Conservation (phyloP, 73 alveolate species). For the Paraurostyla sp. region DNA sequence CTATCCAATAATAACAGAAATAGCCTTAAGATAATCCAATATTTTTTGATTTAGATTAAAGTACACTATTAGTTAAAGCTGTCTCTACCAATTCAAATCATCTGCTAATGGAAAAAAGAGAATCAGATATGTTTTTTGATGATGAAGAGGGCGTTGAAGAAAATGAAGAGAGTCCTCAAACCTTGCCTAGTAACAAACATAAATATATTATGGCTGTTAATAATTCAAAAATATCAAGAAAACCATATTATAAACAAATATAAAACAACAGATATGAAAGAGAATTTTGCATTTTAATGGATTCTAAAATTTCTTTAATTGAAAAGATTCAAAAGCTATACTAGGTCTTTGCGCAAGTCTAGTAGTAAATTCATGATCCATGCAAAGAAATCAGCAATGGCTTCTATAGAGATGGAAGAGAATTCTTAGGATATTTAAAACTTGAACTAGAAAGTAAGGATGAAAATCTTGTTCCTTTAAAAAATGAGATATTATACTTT, state of each 20-base stretch:
- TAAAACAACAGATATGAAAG: constrained; percentile 34
- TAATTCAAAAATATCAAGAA: constrained; percentile 43
- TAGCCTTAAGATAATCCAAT: no score
- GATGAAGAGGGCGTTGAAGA: constrained; percentile 7
- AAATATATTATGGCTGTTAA: constrained; percentile 40
- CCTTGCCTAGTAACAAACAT: constrained; percentile 33
- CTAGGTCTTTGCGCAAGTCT: neutral
- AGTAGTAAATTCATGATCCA: neutral
- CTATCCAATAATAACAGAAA: no score
- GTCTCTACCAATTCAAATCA: no score
- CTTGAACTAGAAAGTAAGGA: constrained; percentile 34
- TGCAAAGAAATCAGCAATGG: neutral
- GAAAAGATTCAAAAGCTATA: neutral
- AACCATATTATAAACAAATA: constrained; percentile 35
- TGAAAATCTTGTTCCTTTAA: neutral
- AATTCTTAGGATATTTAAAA: constrained; percentile 13
- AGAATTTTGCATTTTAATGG: constrained; percentile 40
- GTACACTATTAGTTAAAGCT: no score
- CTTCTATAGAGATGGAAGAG: constrained; percentile 24
- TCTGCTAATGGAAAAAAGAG: neutral
- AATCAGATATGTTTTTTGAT: neutral
- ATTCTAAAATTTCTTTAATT: neutral
- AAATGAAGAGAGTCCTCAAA: constrained; percentile 25
- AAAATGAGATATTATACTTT: constrained; percentile 31
- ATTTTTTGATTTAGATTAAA: no score